Evolutionary conservation across 345 rosid genomes (phyloP).

Genomic region (Citrus australasica): DNA sequence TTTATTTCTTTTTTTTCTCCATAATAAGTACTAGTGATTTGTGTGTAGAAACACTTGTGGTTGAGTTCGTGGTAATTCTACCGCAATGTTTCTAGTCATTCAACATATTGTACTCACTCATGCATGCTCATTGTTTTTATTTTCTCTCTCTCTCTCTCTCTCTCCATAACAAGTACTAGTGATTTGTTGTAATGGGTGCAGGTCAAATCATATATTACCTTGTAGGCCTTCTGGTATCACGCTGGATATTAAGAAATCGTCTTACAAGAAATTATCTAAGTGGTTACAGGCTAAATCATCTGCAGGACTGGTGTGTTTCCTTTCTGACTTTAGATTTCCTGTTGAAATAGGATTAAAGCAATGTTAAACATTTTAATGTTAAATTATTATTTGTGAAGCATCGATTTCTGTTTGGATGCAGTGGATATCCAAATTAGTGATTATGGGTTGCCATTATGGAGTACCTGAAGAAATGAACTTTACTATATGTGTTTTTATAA

Average conservation of each 20-base stretch:
- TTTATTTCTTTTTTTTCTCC: not conserved
- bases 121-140: not conserved
- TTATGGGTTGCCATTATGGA: not conserved
- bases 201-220: conserved; percentile 88
- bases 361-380: not conserved
- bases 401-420: not conserved
- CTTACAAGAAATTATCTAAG: conserved; percentile 88
- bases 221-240: conserved; percentile 81
- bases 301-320: conserved; percentile 61
- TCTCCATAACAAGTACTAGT: not conserved
- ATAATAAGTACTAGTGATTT: not conserved
- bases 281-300: conserved; percentile 92
- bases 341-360: not conserved
- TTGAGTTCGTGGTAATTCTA: not conserved
- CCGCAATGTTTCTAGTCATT: not conserved
- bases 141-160: not conserved
- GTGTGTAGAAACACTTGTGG: not conserved
- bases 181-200: conserved; percentile 29
- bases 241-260: conserved; percentile 88
- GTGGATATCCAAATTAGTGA: not conserved
- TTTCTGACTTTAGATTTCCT: not conserved
- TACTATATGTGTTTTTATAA: not conserved
- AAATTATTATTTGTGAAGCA: not conserved
- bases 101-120: not conserved
- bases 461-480: not conserved